A percentile compares a stretch with the other conserved stretches of the same genome.
These are phyloP conservation scores for Casuarina equisetifolia DNA, from an alignment of 306 rosid genomes.

Conservation along the genomic window DNA sequence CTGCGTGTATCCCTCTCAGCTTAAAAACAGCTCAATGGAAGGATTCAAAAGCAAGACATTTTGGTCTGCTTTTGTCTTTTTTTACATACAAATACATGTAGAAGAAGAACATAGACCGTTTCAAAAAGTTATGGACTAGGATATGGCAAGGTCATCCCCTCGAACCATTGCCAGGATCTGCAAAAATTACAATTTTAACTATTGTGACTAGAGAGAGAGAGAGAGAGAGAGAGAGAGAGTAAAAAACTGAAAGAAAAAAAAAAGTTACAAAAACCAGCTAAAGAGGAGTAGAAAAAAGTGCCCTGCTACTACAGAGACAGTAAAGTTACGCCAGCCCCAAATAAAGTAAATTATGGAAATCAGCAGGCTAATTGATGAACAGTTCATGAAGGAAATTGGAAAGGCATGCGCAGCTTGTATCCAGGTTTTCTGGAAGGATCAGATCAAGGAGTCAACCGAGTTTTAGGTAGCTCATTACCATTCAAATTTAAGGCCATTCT, in stretches of 20 bases:
- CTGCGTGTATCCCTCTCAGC: no score
- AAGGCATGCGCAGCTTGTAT: not conserved
- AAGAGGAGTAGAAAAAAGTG: not conserved
- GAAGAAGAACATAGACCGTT: not conserved
- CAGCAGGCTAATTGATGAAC: not conserved
- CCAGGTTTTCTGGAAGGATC: not conserved
- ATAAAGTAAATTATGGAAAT: not conserved
- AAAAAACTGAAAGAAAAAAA: no score
- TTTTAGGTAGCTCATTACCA: not conserved
- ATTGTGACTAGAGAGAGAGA: no score
- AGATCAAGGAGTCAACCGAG: not conserved
- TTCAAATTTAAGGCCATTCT: no score
- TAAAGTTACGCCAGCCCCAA: not conserved
- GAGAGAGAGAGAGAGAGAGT: no score
- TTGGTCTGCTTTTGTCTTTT: not conserved
- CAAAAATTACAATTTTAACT: not conserved
- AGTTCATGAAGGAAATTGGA: not conserved
- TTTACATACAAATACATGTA: not conserved
- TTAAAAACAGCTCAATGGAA: not conserved
- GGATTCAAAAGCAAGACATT: not conserved
- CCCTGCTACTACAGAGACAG: not conserved
- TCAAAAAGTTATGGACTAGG: not conserved
- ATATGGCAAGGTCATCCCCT: constrained; percentile 24
- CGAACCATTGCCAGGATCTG: constrained; percentile 34
- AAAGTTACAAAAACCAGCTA: not conserved